Percentiles rank a stretch among this genome's conserved stretches.
Conservation (phyloP, 805 yeast genomes). For the Candida khao-thaluensis region DNA sequence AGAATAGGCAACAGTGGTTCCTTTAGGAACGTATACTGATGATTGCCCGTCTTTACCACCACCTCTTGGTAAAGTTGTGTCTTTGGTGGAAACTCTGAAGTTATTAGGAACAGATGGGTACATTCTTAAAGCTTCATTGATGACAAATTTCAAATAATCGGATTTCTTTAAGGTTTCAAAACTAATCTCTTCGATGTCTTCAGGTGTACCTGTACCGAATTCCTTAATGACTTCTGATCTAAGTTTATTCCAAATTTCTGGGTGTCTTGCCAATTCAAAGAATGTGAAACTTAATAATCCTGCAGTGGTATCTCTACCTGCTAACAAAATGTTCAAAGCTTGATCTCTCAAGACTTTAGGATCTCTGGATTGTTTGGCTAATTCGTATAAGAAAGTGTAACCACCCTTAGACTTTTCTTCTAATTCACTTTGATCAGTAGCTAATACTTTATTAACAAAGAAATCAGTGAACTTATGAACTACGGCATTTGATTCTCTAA, state of each 20-base stretch:
- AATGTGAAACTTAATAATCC: slow-evolving; percentile 46
- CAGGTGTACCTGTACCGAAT: slow-evolving; percentile 30
- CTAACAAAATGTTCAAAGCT: slow-evolving; percentile 49
- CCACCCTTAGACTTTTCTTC: slow-evolving; percentile 33
- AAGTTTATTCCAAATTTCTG: slow-evolving; percentile 35
- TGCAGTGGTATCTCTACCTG: slow-evolving; percentile 59
- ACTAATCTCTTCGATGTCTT: slow-evolving; percentile 37
- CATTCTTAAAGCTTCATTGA: slow-evolving; percentile 49
- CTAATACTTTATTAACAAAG: slow-evolving; percentile 40
- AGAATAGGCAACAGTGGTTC: slow-evolving; percentile 39
- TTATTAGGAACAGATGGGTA: slow-evolving; percentile 54
- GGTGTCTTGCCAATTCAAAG: slow-evolving; percentile 46
- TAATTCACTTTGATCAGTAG: slow-evolving; percentile 28
- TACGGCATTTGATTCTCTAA: slow-evolving; percentile 22
- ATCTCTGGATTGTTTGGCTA: slow-evolving; percentile 48
- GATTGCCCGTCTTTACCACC: slow-evolving; percentile 39
- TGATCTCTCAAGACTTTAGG: slow-evolving; percentile 49
- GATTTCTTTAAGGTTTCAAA: slow-evolving; percentile 51
- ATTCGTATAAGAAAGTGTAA: slow-evolving; percentile 48
- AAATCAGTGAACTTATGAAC: slow-evolving; percentile 34
- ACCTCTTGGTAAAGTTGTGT: slow-evolving; percentile 51
- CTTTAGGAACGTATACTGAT: slow-evolving; percentile 44
- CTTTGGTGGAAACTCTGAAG: slow-evolving; percentile 44
- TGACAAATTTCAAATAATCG: slow-evolving; percentile 45
- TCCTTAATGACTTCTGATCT: slow-evolving; percentile 33